Conservation (phyloP, 495 filamentous ascomycete genomes). For the Lichina pygmaea region DNA sequence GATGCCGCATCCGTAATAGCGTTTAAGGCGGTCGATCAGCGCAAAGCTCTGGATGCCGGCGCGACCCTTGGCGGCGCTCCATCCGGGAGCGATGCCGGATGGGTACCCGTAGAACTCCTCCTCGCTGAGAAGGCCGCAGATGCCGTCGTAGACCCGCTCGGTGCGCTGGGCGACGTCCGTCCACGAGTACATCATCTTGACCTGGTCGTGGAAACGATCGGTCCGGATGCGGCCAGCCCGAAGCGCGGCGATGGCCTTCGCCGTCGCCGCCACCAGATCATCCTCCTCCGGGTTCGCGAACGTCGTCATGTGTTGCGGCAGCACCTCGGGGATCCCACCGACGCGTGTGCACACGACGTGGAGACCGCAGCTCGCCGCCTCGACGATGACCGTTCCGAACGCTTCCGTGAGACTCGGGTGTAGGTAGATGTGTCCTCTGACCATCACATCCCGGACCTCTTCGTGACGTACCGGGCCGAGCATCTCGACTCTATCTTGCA, state of each 20-base stretch:
- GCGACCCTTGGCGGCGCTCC: conserved; percentile 45
- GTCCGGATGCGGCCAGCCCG: conserved; percentile 68
- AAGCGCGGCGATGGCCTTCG: conserved; percentile 51
- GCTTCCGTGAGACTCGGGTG: conserved; percentile 89
- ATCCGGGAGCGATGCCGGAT: conserved; percentile 22
- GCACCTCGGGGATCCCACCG: conserved; percentile 84
- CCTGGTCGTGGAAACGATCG: conserved; percentile 83
- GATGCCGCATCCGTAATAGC: conserved; percentile 98
- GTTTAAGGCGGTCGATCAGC: conserved; percentile 76
- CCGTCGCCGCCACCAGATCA: conserved; percentile 61
- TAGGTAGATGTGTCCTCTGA: conserved; percentile 84
- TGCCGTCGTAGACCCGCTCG: conserved; percentile 83
- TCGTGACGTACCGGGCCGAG: conserved; percentile 81
- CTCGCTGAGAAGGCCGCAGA: conserved; percentile 54
- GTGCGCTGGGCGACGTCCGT: conserved; percentile 79
- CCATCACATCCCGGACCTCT: conserved; percentile 96
- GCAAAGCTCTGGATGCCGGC: conserved; percentile 59
- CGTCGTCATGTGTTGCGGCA: conserved; percentile 80
- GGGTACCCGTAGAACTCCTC: conserved; percentile 71
- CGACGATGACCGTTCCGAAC: conserved; percentile 91
- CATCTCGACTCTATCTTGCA: conserved; percentile 82
- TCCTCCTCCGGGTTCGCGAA: conserved; percentile 87
- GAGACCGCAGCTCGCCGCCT: conserved; percentile 80
- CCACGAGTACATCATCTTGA: conserved; percentile 96
- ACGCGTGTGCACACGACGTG: conserved; percentile 94